A percentile compares a stretch with the other conserved stretches of the same genome.
These are phyloP conservation scores for Peniophora sp. DNA, from an alignment of 1,284 basidiomycete species.

Conservation along the genomic window DNA sequence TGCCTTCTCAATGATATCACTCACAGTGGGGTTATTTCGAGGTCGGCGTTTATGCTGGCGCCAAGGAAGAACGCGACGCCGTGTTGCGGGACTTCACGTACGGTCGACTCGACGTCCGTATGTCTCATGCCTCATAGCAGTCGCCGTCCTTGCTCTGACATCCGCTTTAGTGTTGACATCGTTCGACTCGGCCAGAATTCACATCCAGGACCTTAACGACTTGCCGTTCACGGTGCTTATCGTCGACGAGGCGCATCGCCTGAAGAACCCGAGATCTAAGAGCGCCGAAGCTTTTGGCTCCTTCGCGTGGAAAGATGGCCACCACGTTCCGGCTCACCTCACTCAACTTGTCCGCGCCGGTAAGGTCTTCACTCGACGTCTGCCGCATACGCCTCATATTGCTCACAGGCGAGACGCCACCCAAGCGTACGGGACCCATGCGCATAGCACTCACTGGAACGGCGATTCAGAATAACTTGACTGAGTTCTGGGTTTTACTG, in stretches of 20 bases:
- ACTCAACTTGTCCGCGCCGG: slow-evolving; percentile 3
- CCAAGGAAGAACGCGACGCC: slow-evolving; percentile 36
- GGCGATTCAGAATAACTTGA: slow-evolving; percentile 80
- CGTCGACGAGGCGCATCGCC: slow-evolving; percentile 77
- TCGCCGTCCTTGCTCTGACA: neutral
- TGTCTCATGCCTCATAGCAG: slow-evolving; percentile 17
- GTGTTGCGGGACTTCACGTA: slow-evolving; percentile 63
- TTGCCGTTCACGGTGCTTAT: slow-evolving; percentile 66
- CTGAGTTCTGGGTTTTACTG: slow-evolving; percentile 78
- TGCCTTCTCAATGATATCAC: neutral
- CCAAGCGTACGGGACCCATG: slow-evolving; percentile 15
- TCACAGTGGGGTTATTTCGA: slow-evolving; percentile 79
- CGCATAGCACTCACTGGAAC: slow-evolving; percentile 75
- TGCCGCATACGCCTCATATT: neutral
- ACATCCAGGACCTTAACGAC: slow-evolving; percentile 57
- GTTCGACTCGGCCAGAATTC: slow-evolving; percentile 59
- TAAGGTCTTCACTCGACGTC: neutral
- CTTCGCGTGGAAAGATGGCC: slow-evolving; percentile 10
- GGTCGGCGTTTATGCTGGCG: slow-evolving; percentile 57
- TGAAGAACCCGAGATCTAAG: slow-evolving; percentile 67
- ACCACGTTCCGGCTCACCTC: slow-evolving; percentile 6
- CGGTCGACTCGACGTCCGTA: slow-evolving; percentile 69
- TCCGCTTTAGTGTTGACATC: slow-evolving; percentile 54
- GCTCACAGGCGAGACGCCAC: neutral
- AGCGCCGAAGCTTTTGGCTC: slow-evolving; percentile 47